These are phyloP conservation scores for Inonotus hispidus DNA, from an alignment of 1,284 basidiomycete genomes.

Conservation along the genomic window DNA sequence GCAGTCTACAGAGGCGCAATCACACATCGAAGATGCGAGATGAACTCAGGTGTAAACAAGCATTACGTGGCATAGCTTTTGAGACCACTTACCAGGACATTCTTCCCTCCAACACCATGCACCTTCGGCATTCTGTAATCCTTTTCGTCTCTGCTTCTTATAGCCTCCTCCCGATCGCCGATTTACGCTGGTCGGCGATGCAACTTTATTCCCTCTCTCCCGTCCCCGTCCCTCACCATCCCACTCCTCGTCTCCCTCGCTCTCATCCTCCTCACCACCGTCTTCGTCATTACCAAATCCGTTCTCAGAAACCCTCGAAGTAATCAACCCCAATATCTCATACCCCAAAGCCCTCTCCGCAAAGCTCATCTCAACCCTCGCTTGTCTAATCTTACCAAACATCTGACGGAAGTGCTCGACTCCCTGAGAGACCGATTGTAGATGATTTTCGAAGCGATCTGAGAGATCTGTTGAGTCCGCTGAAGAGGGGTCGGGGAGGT, in stretches of 20 bases:
- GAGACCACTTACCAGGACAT: slow-evolving; percentile 46
- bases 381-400: slow-evolving; percentile 56
- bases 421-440: slow-evolving; percentile 56
- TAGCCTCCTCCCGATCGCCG: neutral
- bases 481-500: slow-evolving; percentile 29
- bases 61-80: no score
- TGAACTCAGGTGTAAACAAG: no score
- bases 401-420: slow-evolving; percentile 61
- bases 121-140: slow-evolving; percentile 63
- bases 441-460: slow-evolving; percentile 60
- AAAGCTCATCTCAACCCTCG: slow-evolving; percentile 67
- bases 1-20: slow-evolving; percentile 50
- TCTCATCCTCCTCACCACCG: slow-evolving; percentile 41
- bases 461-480: slow-evolving; percentile 57
- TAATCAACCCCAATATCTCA: slow-evolving; percentile 63
- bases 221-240: slow-evolving; percentile 39
- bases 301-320: slow-evolving; percentile 37
- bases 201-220: slow-evolving; percentile 8
- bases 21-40: no score
- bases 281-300: slow-evolving; percentile 41
- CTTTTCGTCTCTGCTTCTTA: slow-evolving; percentile 29
- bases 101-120: slow-evolving; percentile 85
- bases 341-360: slow-evolving; percentile 67
- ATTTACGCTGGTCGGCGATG: neutral
- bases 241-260: slow-evolving; percentile 23